phyloP scores from a whole-genome alignment of 2,329 filamentous ascomycete genomes.

The Cladosporium sphaerospermum region DNA sequence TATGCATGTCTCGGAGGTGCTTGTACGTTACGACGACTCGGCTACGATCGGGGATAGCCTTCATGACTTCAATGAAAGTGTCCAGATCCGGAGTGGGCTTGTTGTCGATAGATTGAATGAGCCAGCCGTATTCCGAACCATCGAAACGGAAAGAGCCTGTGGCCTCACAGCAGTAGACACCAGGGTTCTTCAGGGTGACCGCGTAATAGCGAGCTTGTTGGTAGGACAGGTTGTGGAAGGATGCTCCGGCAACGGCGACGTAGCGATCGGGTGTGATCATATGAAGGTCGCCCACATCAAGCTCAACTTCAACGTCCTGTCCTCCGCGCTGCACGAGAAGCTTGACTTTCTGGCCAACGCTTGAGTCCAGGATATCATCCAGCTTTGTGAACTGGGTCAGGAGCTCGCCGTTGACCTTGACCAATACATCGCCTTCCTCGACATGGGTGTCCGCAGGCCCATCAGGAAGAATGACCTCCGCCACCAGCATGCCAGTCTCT shows the following conservation, averaged over 20 bases:
- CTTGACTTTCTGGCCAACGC: slow-evolving; percentile 69
- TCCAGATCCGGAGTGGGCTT: slow-evolving; percentile 83
- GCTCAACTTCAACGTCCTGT: slow-evolving; percentile 75
- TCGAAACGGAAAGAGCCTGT: slow-evolving; percentile 94
- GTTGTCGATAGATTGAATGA: slow-evolving; percentile 87
- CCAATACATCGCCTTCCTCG: slow-evolving; percentile 86
- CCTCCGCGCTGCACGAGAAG: slow-evolving; percentile 84
- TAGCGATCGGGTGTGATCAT: slow-evolving; percentile 93
- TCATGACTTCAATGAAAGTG: slow-evolving; percentile 86
- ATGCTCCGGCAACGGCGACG: slow-evolving; percentile 85
- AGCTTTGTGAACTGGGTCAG: slow-evolving; percentile 88
- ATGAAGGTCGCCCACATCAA: slow-evolving; percentile 84
- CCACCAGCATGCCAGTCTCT: slow-evolving; percentile 94
- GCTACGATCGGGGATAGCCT: slow-evolving; percentile 70
- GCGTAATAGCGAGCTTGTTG: slow-evolving; percentile 96
- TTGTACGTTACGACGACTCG: slow-evolving; percentile 93
- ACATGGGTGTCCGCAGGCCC: slow-evolving; percentile 83
- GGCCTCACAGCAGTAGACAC: slow-evolving; percentile 91
- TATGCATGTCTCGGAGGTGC: slow-evolving; percentile 90
- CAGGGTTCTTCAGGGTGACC: slow-evolving; percentile 68
- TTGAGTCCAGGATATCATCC: slow-evolving; percentile 86
- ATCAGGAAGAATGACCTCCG: slow-evolving; percentile 86
- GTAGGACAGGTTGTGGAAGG: slow-evolving; percentile 94
- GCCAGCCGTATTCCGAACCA: slow-evolving; percentile 83
- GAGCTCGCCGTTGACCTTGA: slow-evolving; percentile 89